These are phyloP conservation scores for Leccinum broughii DNA, from an alignment of 768 basidiomycete species.

Conservation along the genomic window DNA sequence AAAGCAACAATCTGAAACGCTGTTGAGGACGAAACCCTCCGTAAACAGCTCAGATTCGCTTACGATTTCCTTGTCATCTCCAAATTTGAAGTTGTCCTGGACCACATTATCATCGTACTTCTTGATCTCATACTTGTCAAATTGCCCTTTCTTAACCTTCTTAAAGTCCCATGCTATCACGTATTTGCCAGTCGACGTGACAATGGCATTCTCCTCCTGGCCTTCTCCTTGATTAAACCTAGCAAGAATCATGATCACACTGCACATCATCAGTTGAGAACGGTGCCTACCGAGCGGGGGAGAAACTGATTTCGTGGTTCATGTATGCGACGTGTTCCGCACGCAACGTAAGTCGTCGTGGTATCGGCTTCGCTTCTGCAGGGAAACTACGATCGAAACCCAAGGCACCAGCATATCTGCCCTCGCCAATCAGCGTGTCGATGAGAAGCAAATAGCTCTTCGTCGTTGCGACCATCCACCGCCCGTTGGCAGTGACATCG, in stretches of 20 bases:
- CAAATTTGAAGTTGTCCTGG: conserved; percentile 97
- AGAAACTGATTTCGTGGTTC: conserved; percentile 83
- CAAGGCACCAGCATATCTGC: conserved; percentile 74
- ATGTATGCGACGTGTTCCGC: conserved; percentile 95
- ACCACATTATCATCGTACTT: conserved; percentile 94
- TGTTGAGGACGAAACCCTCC: conserved; percentile 5
- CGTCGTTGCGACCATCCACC: conserved; percentile 95
- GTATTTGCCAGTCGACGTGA: conserved; percentile 90
- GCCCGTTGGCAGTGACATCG: conserved; percentile 91
- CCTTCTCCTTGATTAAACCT: conserved; percentile 94
- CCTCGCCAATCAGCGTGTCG: conserved; percentile 92
- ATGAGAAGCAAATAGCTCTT: conserved; percentile 92
- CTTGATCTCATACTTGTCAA: conserved; percentile 95
- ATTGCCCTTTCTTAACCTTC: conserved; percentile 89
- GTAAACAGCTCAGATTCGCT: conserved; percentile 25
- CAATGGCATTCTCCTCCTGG: conserved; percentile 90
- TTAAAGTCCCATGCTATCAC: conserved; percentile 97
- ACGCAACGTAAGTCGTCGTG: conserved; percentile 82
- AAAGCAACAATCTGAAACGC: conserved; percentile 82
- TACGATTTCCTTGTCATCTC: conserved; percentile 95
- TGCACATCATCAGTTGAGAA: neutral
- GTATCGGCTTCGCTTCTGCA: conserved; percentile 88
- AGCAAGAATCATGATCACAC: conserved; percentile 10
- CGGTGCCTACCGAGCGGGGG: conserved; percentile 78
- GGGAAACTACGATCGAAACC: conserved; percentile 97